Evolutionary conservation across 163 green algal species (phyloP).

Genomic region (Chloroidium sp.): DNA sequence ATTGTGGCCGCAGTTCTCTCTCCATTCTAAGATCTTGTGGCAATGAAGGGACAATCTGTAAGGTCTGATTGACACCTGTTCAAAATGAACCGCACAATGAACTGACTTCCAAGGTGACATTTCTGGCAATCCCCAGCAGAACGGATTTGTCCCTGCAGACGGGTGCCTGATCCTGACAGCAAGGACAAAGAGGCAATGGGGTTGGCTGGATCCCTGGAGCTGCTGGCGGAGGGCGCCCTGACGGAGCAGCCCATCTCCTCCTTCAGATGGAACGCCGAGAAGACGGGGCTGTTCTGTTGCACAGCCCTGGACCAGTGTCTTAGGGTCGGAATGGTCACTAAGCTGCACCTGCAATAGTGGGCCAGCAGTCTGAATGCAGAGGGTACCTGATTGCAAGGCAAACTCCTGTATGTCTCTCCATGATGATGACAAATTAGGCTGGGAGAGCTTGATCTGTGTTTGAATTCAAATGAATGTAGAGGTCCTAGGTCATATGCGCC

Average conservation of each 20-base stretch:
- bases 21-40: not conserved
- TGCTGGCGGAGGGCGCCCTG: constrained; percentile 46
- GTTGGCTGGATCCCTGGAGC: constrained; percentile 33
- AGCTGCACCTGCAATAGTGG: constrained; percentile 22
- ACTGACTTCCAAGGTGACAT: no score
- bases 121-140: no score
- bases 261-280: constrained; percentile 83
- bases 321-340: constrained; percentile 71
- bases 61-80: not conserved
- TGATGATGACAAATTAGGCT: no score
- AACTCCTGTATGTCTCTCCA: no score
- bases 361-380: no score
- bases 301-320: constrained; percentile 79
- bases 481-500: no score
- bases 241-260: constrained; percentile 69
- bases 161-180: not conserved
- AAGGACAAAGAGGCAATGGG: not conserved
- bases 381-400: no score
- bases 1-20: not conserved
- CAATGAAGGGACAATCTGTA: not conserved
- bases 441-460: no score
- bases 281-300: constrained; percentile 74
- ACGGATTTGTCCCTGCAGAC: no score
- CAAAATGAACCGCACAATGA: no score
- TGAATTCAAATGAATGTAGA: no score